Evolutionary conservation across 192 early-diverging fungal species (phyloP), one percentile per base, ranked within the genome.

Genomic region (Paraglomus occultum): DNA sequence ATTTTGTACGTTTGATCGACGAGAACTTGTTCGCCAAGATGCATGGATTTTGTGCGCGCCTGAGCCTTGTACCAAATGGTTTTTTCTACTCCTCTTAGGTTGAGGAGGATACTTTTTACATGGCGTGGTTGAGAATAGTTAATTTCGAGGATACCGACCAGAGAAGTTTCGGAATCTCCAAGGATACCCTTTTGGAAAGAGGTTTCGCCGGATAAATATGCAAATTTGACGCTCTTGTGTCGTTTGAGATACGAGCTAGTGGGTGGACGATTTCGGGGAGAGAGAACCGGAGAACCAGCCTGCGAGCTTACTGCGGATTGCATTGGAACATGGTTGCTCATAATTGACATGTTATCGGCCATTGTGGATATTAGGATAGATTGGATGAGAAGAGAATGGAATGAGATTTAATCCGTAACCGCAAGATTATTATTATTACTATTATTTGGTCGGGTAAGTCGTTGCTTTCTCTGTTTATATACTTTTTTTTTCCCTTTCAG

Each of bases 11-110:
- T 23, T 51, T 54, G 40, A 46, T 68, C 51, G 9, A 55, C 66
- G 8, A 68, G 46, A 23, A 40, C 15, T 8, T 68, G 5, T 68
- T 68, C 66, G 17, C 66, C 66, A 6, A 22, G 8, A 55, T 68
- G 55, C 31, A 68, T 39, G 12, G 39, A 6, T 68, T 68, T 68
- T 55, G 66, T 20, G 12, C 66, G 53, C 8, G 66, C 66, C 14
- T 68, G 66, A 14, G 66, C 8, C 54, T 46, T 54, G 31, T 22
- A 54, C 66, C 66, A 68, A 22, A 20, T 38, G 15, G 52, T 68
- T 55, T 68, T 68, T 44, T 68, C 66, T 1, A 18, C 31, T 17
- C 66, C 66, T 57, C 55, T 68, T 0, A 68, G 55, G 46, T 68
- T 8, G 7, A 68, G 42, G 46, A 55, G 43, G n/a, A 68, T 44